Evolutionary conservation across 345 rosid species (phyloP).

Genomic region (Gossypium mustelinum): DNA sequence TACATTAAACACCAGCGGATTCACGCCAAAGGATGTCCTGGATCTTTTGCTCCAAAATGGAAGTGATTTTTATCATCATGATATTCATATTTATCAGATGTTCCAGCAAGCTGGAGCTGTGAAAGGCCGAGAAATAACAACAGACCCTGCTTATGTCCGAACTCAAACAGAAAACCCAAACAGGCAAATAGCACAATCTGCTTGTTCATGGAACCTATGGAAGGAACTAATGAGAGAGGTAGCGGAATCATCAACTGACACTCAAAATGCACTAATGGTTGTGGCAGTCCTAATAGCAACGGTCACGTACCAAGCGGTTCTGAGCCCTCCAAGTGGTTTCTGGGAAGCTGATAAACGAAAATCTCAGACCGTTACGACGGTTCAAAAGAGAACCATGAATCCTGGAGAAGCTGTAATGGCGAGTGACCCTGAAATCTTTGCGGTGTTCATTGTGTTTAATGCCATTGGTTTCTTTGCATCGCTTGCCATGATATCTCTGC

Average conservation of each 20-base stretch:
- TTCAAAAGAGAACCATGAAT: conserved; percentile 1
- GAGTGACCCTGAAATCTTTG: conserved; percentile 12
- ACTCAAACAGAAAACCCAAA: background rate
- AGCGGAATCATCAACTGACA: background rate
- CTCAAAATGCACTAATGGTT: conserved; percentile 11
- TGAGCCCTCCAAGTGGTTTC: conserved; percentile 6
- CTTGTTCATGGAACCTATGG: conserved; percentile 15
- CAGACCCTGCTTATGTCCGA: background rate
- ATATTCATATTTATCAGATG: conserved; percentile 7
- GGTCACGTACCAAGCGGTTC: conserved; percentile 8
- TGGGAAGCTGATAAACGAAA: background rate
- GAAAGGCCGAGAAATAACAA: conserved; percentile 4
- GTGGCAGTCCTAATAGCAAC: conserved; percentile 13
- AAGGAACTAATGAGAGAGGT: conserved; percentile 10
- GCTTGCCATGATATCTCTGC: conserved; percentile 10
- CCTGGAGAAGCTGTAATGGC: conserved; percentile 14
- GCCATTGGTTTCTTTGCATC: conserved; percentile 12
- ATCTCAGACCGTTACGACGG: background rate
- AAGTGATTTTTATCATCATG: background rate
- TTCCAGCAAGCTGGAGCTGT: conserved; percentile 6
- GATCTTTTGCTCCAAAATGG: conserved; percentile 10
- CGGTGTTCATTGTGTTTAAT: conserved; percentile 3
- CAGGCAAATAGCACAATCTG: background rate
- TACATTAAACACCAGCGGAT: background rate
- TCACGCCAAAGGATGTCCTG: conserved; percentile 9